Percentiles rank a stretch among this genome's conserved stretches.
These are phyloP conservation scores for Flaveria linearis DNA, from an alignment of 129 eudicot genomes.

Conservation along the genomic window DNA sequence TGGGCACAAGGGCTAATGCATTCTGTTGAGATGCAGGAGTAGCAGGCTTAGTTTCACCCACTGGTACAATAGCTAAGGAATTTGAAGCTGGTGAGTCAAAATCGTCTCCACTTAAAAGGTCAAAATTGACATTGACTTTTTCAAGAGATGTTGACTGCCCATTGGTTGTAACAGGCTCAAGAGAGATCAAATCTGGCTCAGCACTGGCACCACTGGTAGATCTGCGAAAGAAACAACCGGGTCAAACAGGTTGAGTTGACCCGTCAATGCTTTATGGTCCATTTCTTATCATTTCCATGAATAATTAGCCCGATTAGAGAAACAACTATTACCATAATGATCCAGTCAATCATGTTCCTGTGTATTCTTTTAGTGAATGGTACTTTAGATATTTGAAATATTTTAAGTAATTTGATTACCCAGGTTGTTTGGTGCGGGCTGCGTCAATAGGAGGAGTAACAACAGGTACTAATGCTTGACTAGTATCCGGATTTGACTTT, in stretches of 20 bases:
- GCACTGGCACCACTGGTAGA: conserved; percentile 47
- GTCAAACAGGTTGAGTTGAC: not conserved
- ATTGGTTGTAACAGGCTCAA: conserved; percentile 52
- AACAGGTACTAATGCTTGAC: conserved; percentile 53
- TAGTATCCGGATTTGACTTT: conserved; percentile 45
- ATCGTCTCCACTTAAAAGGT: conserved; percentile 90
- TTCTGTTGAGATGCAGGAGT: conserved; percentile 62
- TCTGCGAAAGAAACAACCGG: conserved; percentile 33
- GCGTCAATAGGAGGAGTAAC: conserved; percentile 67
- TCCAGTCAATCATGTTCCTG: not conserved
- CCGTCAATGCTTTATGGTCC: not conserved
- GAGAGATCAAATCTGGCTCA: conserved; percentile 48
- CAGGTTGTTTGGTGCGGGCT: conserved; percentile 50
- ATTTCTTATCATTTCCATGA: not conserved
- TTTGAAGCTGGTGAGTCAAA: conserved; percentile 53
- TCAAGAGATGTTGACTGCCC: conserved; percentile 40
- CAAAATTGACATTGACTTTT: conserved; percentile 47
- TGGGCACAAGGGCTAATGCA: conserved; percentile 75
- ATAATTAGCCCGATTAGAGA: not conserved
- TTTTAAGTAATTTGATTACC: conserved; percentile 40
- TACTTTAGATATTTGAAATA: not conserved
- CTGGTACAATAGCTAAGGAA: conserved; percentile 72
- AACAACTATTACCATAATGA: too few relatives aligned
- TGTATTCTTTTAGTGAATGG: not conserved
- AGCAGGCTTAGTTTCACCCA: conserved; percentile 59